Percentiles rank a stretch among this genome's conserved stretches.
Conservation (phyloP, 163 green algal species). For the Scenedesmus sp. region DNA sequence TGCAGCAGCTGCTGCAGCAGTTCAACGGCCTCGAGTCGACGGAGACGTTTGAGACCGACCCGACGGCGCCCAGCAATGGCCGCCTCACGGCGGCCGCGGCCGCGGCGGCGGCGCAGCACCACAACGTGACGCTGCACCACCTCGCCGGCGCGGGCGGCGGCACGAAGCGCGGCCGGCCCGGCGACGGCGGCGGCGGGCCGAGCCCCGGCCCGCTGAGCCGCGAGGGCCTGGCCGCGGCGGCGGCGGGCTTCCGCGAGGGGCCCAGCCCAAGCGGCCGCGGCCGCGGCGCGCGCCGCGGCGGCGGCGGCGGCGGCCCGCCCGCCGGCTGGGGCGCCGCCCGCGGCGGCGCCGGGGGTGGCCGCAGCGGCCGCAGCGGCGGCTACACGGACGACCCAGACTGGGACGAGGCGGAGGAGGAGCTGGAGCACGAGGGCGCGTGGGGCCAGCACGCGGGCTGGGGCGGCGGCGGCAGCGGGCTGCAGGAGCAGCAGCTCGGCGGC, state of each 20-base stretch:
- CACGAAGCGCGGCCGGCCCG: no score
- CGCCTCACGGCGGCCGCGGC: neutral
- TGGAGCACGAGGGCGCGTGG: neutral
- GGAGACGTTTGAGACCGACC: conserved; percentile 33
- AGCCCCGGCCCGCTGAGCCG: conserved; percentile 1
- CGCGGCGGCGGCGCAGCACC: conserved; percentile 9
- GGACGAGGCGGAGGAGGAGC: neutral
- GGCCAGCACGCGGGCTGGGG: no score
- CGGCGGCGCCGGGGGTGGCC: neutral
- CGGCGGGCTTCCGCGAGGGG: no score
- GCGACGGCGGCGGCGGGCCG: neutral
- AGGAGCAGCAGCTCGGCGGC: neutral
- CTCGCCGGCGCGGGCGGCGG: neutral
- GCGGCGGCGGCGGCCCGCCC: neutral
- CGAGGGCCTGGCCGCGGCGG: neutral
- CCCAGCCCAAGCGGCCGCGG: neutral
- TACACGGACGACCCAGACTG: conserved; percentile 1
- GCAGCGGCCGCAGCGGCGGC: neutral
- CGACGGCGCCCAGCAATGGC: neutral
- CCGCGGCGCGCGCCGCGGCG: neutral
- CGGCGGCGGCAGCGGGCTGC: no score
- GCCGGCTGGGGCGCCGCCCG: neutral
- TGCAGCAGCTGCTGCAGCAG: conserved; percentile 36
- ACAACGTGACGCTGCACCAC: conserved; percentile 18
- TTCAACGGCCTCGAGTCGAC: conserved; percentile 37